A percentile compares a stretch with the other conserved stretches of the same genome.
Conservation (phyloP, 2,329 filamentous ascomycete genomes). For the Alternaria angustiovoidea region DNA sequence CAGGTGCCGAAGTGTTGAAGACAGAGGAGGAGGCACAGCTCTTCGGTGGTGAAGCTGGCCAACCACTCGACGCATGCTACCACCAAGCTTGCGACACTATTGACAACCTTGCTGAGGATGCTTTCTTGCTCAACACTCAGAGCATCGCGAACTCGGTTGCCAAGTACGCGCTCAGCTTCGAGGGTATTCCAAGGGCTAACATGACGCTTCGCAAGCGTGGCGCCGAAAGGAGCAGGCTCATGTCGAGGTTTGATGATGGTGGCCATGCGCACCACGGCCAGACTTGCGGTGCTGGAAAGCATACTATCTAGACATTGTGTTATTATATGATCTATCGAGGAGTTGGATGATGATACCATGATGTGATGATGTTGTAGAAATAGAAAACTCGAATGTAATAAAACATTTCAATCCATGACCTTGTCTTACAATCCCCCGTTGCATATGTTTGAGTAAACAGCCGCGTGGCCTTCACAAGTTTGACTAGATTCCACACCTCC, state of each 20-base stretch:
- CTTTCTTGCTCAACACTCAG: slow-evolving; percentile 50
- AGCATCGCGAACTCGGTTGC: slow-evolving; percentile 51
- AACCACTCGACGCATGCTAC: slow-evolving; percentile 50
- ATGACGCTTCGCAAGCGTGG: slow-evolving; percentile 39
- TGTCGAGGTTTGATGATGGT: slow-evolving; percentile 35
- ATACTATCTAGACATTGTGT: slow-evolving; percentile 18
- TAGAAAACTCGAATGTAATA: not conserved
- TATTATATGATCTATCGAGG: not conserved
- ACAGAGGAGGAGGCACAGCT: slow-evolving; percentile 47
- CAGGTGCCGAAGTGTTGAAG: slow-evolving; percentile 53
- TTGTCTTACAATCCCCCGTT: not conserved
- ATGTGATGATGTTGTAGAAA: slow-evolving; percentile 3
- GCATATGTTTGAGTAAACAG: not conserved
- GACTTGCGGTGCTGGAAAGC: slow-evolving; percentile 33
- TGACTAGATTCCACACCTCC: not conserved
- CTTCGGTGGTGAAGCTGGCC: slow-evolving; percentile 51
- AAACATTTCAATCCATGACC: not conserved
- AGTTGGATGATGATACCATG: slow-evolving; percentile 1
- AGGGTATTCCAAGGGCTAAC: slow-evolving; percentile 45
- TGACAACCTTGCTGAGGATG: slow-evolving; percentile 48
- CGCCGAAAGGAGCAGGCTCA: slow-evolving; percentile 34
- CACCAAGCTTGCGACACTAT: slow-evolving; percentile 50
- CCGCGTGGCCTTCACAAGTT: not conserved
- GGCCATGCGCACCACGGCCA: slow-evolving; percentile 40
- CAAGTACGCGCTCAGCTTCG: slow-evolving; percentile 49